Evolutionary conservation across 495 filamentous ascomycete genomes (phyloP), one percentile per base, ranked within the genome.

Genomic region (Oidiodendron maius): DNA sequence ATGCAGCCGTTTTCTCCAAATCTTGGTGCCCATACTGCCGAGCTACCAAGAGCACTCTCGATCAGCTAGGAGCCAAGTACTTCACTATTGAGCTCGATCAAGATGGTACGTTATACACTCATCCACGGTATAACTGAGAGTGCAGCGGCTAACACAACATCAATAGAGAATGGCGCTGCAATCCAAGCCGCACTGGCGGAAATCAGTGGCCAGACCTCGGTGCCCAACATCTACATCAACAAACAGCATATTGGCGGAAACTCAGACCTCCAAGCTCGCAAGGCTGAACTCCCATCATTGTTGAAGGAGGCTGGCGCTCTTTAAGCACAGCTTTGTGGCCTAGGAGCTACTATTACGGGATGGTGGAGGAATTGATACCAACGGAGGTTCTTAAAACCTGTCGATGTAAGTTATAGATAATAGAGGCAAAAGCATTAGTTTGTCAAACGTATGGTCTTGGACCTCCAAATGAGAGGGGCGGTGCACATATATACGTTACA

Each of bases 21-120:
- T 87, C 84, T 12, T 95, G 86, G 70, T 99, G 93, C 77, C 91
- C 91, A n/a, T 91, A 95, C 79, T 97, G 91, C 75, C 70, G 63
- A 24, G 75, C 89, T 45, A 80, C 82, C 53, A 96, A 96, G 80
- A 43, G 65, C 9, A 71, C 89, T 30, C 73, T 99, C 56, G 75
- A 69, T 56, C 68, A 81, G 30, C 40, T 78, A 49, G 80, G 81
- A 54, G 90, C 87, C 37, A 87, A 89, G 61, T 88, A 78, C 66
- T 80, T 74, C 57, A 53, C 70, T 24, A 70, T 95, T 34, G 93
- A 98, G 74, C 70, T 98, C 50, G 91, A 98, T 70, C 70, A 89
- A 74, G 75, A 85, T 55, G 75, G 83, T 91, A 68, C 39, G 83
- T 78, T 42, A 18, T 32, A n/a, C 28, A n/a, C 28, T 8, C 8